Evolutionary conservation across 805 yeast genomes (phyloP), one percentile per base, ranked within the genome.

Genomic region (Sugiyamaella americana): DNA sequence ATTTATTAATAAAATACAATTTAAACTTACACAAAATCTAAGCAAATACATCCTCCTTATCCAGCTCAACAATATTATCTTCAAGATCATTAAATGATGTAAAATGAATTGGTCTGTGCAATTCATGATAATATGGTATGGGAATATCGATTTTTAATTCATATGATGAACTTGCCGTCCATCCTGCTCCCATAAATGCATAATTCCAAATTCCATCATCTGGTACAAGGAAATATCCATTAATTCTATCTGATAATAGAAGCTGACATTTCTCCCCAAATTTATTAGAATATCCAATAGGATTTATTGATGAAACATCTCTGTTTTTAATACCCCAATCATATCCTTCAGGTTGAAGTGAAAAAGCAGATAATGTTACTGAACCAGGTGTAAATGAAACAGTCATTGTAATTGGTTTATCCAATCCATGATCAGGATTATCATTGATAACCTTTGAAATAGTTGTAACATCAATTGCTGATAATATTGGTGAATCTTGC

Each of bases 31-130:
- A n/a, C n/a, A n/a, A n/a, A n/a, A n/a, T n/a, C n/a, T 51, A 78
- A 16, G 75, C 75, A 60, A 83, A 80, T 4, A 78, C 75, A 61
- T 81, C 81, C 52, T 79, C 81, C 62, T 77, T 81, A 30, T 78
- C 84, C 6, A 85, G 85, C 16, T 68, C 78, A 10, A 50, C 44
- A 20, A 63, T 67, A 5, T 50, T 43, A 19, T 63, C 66, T 17
- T 74, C 79, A 40, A 85, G 62, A 49, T 79, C 84, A 47, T 73
- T 78, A 60, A 91, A 87, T 4, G 80, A 75, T 41, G 79, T 70
- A 67, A 93, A 93, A 64, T 93, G 98, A 24, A 80, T 72, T 1
- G 96, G 93, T 41, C 98, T 80, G 60, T 93, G 98, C 30, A 78
- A 60, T 56, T 85, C 95, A 59, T 87, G 83, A 65, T 87, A 93